A percentile compares a stretch with the other conserved stretches of the same genome.
Conservation (phyloP, 2,329 filamentous ascomycete genomes). For the Clonostachys sp. region DNA sequence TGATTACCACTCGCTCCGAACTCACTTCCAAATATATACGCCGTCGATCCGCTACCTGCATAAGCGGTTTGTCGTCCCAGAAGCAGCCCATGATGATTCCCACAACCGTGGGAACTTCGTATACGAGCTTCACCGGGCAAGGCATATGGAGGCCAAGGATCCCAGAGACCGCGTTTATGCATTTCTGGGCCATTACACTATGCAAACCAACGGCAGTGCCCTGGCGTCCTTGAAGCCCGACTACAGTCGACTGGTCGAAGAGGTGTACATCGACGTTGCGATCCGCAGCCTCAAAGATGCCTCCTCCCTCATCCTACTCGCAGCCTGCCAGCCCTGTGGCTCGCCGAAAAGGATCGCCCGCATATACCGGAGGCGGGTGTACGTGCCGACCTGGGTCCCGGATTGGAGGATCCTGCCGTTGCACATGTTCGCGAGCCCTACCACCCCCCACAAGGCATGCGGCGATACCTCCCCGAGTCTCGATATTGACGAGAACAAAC, state of each 20-base stretch:
- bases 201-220: constrained; percentile 11
- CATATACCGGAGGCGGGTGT: background rate
- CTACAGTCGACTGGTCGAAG: constrained; percentile 19
- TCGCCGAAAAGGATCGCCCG: constrained; percentile 5
- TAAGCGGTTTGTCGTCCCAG: constrained; percentile 24
- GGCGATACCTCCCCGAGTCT: constrained; percentile 16
- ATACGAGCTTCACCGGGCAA: constrained; percentile 26
- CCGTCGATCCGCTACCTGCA: constrained; percentile 24
- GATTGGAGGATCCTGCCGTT: constrained; percentile 26
- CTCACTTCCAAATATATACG: constrained; percentile 19
- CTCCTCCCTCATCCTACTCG: constrained; percentile 18
- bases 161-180: constrained; percentile 26
- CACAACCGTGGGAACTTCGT: constrained; percentile 25
- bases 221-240: constrained; percentile 17
- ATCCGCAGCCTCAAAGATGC: constrained; percentile 17
- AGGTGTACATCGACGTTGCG: constrained; percentile 25
- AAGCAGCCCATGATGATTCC: constrained; percentile 12
- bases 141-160: constrained; percentile 22
- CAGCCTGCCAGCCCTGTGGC: constrained; percentile 16
- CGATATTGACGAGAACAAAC: constrained; percentile 12
- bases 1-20: constrained; percentile 21
- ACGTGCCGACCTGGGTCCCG: constrained; percentile 28
- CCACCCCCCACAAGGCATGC: constrained; percentile 20
- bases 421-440: constrained; percentile 22
- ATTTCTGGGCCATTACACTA: constrained; percentile 26